Evolutionary conservation across 441 rosid genomes (phyloP).

Genomic region (Daphne laureola): DNA sequence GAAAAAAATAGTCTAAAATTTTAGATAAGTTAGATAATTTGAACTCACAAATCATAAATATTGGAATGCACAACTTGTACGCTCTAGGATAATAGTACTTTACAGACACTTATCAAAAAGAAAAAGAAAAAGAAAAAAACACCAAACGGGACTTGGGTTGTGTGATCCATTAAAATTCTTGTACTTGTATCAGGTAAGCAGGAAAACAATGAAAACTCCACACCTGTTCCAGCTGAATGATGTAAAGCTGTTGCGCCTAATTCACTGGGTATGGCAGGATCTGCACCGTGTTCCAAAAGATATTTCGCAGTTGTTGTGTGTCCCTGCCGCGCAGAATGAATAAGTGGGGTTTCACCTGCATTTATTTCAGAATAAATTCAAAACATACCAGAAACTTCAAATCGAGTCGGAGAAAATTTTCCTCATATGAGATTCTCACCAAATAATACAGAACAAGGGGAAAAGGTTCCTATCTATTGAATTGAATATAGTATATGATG

Average conservation of each 20-base stretch:
- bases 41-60: no score
- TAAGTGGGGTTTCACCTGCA: conserved; percentile 86
- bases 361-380: background rate
- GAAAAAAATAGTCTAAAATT: no score
- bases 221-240: conserved; percentile 87
- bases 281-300: conserved; percentile 69
- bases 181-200: background rate
- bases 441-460: background rate
- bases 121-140: no score
- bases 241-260: conserved; percentile 84
- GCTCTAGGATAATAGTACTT: no score
- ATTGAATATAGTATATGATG: background rate
- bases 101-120: no score
- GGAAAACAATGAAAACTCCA: conserved; percentile 4
- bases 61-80: no score
- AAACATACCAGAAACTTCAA: no score
- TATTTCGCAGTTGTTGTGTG: conserved; percentile 64
- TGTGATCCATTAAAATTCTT: background rate
- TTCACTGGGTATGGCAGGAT: conserved; percentile 63
- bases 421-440: background rate
- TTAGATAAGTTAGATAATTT: no score
- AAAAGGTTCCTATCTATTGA: no score
- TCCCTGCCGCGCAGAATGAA: conserved; percentile 91
- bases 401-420: no score
- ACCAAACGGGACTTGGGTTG: no score